These are phyloP conservation scores for Pelargonium fulgidum DNA, from an alignment of 441 rosid species.

Conservation along the genomic window DNA sequence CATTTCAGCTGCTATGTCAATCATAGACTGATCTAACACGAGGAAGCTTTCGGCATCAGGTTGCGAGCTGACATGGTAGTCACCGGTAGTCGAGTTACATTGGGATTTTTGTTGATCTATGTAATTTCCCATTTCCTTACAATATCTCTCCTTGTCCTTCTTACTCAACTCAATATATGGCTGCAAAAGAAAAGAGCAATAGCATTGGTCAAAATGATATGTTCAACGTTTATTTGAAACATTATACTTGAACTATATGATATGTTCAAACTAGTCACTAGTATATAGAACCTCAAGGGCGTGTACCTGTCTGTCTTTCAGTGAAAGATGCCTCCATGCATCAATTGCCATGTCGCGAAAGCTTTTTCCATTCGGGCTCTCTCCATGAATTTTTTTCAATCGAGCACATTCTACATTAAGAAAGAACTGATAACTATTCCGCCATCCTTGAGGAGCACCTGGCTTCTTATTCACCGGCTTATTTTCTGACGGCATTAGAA, in stretches of 20 bases:
- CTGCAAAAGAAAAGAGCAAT: no score
- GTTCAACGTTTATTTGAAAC: no score
- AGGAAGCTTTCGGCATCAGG: background rate
- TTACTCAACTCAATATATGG: background rate
- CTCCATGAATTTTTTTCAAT: background rate
- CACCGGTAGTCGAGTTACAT: background rate
- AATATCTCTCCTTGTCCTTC: background rate
- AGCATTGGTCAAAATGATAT: no score
- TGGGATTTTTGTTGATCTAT: background rate
- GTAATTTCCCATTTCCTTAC: background rate
- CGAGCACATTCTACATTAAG: background rate
- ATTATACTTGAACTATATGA: no score
- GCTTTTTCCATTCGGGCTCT: background rate
- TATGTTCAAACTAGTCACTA: no score
- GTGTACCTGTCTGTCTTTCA: background rate
- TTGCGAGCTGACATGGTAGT: slow-evolving; percentile 2
- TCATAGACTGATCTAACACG: background rate
- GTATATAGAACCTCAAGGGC: no score
- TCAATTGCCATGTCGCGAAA: background rate
- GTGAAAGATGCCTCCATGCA: background rate
- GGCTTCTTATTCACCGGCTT: background rate
- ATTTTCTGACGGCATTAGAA: background rate
- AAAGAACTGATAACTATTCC: background rate
- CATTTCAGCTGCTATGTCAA: background rate
- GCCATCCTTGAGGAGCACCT: slow-evolving; percentile 1